Base-by-base conservation (phyloP, 441 rosid genomes). In the Adansonia rubrostipa region DNA sequence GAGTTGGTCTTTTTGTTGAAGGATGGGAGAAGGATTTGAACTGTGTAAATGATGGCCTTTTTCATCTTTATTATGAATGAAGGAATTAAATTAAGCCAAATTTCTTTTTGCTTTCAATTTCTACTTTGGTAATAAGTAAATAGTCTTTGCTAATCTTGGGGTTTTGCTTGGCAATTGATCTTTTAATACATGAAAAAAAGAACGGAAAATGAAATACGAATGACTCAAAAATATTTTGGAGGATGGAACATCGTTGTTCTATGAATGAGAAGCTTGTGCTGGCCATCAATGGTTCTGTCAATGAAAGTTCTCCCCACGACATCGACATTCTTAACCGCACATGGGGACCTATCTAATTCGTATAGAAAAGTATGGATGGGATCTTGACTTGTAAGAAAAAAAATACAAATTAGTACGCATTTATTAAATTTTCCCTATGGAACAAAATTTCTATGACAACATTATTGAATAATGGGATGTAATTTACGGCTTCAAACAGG, bases 31-130 rank as follows among this genome's bases (percentile, higher is more conserved):
- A 36, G 62, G 62, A 40, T n/a, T 53, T 53, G 15, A 33, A 33
- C n/a, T 9, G 2, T 71, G 75, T 71, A 71, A 71, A 71, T 71
- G 75, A 54, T 19, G 48, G 36, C 47, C n/a, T 33, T 71, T 62
- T 53, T 71, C 75, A 71, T 71, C 62, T 9, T 15, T 53, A 62
- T 53, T 62, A 71, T 8, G 0, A n/a, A 71, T 48, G 11, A 71
- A n/a, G 9, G 14, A 54, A 33, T 53, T 53, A 17, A 71, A 33
- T 54, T 33, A 54, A 53, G 24, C 47, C n/a, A 71, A 51, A 2
- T 14, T 71, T 28, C 1, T 15, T 28, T 13, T 8, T 28, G 17
- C 67, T 33, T 60, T 22, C 33, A 7, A 17, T 10, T 17, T 20
- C 5, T 8, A 9, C 22, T 22, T 58, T 6, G 1, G 11, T 10